These are phyloP conservation scores for Cyberlindnera mrakii DNA, from an alignment of 805 yeast species.

Conservation along the genomic window DNA sequence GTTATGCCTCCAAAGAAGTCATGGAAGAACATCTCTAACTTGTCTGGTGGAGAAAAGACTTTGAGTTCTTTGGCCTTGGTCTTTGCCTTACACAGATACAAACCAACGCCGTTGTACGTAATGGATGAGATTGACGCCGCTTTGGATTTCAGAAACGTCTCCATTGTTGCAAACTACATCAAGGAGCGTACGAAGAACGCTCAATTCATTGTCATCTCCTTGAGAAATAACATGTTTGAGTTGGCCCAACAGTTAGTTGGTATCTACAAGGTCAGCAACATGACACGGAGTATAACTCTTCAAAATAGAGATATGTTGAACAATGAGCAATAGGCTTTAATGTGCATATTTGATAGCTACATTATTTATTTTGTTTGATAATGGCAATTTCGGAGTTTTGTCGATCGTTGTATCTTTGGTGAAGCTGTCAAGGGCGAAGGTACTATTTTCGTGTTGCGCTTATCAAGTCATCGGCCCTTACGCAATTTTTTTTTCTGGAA, in stretches of 20 bases:
- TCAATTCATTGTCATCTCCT: constrained; percentile 90
- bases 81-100: constrained; percentile 91
- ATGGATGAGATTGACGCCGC: constrained; percentile 99
- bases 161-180: constrained; percentile 95
- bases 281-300: constrained; percentile 79
- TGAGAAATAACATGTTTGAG: constrained; percentile 97
- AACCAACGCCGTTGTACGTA: constrained; percentile 94
- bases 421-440: not conserved
- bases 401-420: not conserved
- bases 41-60: constrained; percentile 98
- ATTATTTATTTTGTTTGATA: not conserved
- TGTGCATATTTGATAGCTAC: not conserved
- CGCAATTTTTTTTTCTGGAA: not conserved
- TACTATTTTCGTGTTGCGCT: not conserved
- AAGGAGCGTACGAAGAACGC: constrained; percentile 94
- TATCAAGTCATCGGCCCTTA: not conserved
- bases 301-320: constrained; percentile 50
- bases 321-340: not conserved
- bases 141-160: constrained; percentile 90
- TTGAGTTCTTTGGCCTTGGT: constrained; percentile 91
- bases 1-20: constrained; percentile 99
- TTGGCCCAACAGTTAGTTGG: constrained; percentile 92
- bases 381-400: not conserved
- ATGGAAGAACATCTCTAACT: constrained; percentile 91
- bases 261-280: constrained; percentile 86